Evolutionary conservation across 805 yeast species (phyloP).

Genomic region (Kuraishia piskuri): DNA sequence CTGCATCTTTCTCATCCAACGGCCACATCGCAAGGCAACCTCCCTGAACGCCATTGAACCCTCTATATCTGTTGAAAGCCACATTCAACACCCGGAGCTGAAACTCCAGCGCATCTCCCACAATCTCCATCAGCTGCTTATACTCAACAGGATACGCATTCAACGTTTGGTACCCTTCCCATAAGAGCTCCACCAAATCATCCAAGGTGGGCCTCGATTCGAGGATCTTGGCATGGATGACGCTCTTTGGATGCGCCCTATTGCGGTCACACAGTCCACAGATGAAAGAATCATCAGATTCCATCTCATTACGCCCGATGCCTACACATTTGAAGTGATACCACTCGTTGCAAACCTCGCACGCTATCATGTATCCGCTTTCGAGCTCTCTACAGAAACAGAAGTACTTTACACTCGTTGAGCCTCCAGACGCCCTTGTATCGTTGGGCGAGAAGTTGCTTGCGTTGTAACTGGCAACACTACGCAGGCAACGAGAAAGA

Average conservation of each 20-base stretch:
- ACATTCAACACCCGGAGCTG: slow-evolving; percentile 1
- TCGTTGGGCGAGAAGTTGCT: background rate
- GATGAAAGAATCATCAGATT: slow-evolving; percentile 28
- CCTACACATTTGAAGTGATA: slow-evolving; percentile 55
- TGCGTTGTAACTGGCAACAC: background rate
- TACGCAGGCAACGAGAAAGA: no score
- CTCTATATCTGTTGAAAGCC: background rate
- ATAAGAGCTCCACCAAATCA: slow-evolving; percentile 6
- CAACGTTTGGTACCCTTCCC: slow-evolving; percentile 8
- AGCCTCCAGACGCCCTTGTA: background rate
- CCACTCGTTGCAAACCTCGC: slow-evolving; percentile 68
- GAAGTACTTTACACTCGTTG: slow-evolving; percentile 20
- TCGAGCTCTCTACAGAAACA: slow-evolving; percentile 60
- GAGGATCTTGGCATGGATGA: background rate
- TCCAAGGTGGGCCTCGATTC: background rate
- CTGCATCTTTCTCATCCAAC: slow-evolving; percentile 2
- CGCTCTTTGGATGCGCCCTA: background rate
- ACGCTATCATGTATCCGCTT: slow-evolving; percentile 56
- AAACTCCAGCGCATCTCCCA: slow-evolving; percentile 8
- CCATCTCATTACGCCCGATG: slow-evolving; percentile 11
- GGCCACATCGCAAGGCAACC: background rate
- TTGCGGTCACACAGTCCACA: slow-evolving; percentile 48
- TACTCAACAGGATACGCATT: slow-evolving; percentile 12
- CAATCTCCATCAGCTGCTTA: slow-evolving; percentile 7
- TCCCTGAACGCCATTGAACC: background rate